Percentiles rank a stretch among this genome's conserved stretches.
Evolutionary conservation across 2,329 filamentous ascomycete genomes (phyloP).

Genomic region (Calonectria pseudoturangicola): DNA sequence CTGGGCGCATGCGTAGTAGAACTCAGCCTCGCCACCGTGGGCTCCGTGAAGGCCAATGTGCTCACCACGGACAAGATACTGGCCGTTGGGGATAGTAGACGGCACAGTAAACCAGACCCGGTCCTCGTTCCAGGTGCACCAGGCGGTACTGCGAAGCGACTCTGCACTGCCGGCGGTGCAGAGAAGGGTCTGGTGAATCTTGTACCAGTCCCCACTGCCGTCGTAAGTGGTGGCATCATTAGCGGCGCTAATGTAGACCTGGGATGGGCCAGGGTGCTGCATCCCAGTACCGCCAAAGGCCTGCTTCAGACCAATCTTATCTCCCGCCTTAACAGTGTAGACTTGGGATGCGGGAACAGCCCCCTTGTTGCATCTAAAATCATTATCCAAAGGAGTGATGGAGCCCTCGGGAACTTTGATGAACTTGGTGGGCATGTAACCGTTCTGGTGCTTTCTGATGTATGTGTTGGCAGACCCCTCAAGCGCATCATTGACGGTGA

Average conservation of each 20-base stretch:
- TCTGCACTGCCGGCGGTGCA: conserved; percentile 28
- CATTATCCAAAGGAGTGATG: conserved; percentile 22
- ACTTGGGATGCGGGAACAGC: conserved; percentile 1
- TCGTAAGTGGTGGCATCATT: conserved; percentile 16
- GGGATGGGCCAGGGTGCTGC: conserved; percentile 18
- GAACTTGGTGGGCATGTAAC: conserved; percentile 34
- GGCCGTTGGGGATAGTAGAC: conserved; percentile 33
- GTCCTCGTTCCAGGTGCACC: conserved; percentile 23
- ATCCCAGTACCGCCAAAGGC: conserved; percentile 27
- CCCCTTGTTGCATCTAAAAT: conserved; percentile 28
- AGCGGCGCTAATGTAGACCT: conserved; percentile 24
- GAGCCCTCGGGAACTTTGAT: conserved; percentile 27
- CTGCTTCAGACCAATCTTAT: conserved; percentile 29
- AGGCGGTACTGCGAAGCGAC: conserved; percentile 21
- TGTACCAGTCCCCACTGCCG: conserved; percentile 29
- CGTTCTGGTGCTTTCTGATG: conserved; percentile 33
- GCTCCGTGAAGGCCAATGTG: conserved; percentile 49
- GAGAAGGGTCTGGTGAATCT: conserved; percentile 25
- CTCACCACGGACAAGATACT: conserved; percentile 47
- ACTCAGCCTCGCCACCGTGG: conserved; percentile 45
- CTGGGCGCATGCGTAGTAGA: conserved; percentile 49
- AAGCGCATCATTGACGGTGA: conserved; percentile 8
- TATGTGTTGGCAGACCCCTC: conserved; percentile 29
- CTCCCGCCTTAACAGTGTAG: conserved; percentile 19
- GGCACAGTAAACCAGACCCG: conserved; percentile 26